Base-by-base conservation (phyloP, 495 filamentous ascomycete species). In the Penicillium flavigenum region DNA sequence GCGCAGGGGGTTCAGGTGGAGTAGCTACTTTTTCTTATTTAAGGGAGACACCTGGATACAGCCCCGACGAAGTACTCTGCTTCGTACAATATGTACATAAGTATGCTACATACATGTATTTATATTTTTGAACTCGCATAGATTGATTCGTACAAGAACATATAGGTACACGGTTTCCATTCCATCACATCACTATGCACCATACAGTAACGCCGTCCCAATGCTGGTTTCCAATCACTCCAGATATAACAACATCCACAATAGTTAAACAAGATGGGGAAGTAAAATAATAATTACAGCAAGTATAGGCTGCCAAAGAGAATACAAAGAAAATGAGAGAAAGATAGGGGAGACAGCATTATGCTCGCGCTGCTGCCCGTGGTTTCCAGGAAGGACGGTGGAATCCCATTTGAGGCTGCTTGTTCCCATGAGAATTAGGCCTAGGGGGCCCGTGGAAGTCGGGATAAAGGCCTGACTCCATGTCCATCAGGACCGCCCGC, bases 401-500 rank as follows among this genome's bases (percentile, higher is more conserved):
- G 11, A 75, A 47, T 14, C 59, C 63, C 5, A 74, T 63, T 26
- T 70, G 68, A 32, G 64, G 49, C 58, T 64, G 55, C 53, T 68
- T 72, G 62, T 60, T 69, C 47, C 58, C 63, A 32, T 59, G 59
- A 6, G 57, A 56, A 20, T 54, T 42, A 38, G 38, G 12, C n/a
- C 60, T 59, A 51, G 66, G 63, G 17, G 63, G 49, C 29, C 54
- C 59, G 41, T 66, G 67, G 57, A 75, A 76, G 41, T 73, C 71
- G 14, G 63, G 65, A 32, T 74, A 78, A 2, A 78, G 59, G 5
- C 64, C 66, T 5, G 74, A 67, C 14, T 75, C 70, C 48, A 76
- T 59, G 14, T 81, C 79, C 67, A 82, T 70, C 12, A 82, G 66
- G 22, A 78, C 68, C 24, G 79, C 78, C 32, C 74, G 69, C 57